phyloP scores from a whole-genome alignment of 495 filamentous ascomycete genomes.

The Xylaria palmicola region DNA sequence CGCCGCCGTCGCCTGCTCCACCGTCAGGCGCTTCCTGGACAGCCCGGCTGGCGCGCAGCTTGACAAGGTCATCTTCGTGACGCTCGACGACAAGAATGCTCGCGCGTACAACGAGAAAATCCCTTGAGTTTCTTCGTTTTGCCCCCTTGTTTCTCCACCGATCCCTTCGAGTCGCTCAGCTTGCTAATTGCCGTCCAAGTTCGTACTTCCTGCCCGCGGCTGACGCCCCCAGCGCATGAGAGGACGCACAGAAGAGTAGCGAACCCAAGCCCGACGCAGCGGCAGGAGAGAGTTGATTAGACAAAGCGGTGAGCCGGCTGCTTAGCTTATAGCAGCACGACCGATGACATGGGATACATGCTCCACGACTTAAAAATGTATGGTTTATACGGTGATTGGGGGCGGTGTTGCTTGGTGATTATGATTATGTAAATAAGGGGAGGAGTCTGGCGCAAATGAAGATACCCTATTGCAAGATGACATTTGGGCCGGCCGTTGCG shows the following conservation, averaged over 20 bases:
- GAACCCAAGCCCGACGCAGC: too few relatives aligned
- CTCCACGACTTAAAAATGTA: not conserved
- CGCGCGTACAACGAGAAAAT: constrained; percentile 64
- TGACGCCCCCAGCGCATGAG: constrained; percentile 10
- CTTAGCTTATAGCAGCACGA: not conserved
- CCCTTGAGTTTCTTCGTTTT: constrained; percentile 57
- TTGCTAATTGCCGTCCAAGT: constrained; percentile 16
- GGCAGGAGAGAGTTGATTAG: constrained; percentile 19
- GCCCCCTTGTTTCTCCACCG: too few relatives aligned
- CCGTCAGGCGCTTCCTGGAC: constrained; percentile 71
- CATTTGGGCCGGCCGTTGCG: not conserved
- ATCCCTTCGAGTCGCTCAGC: not conserved
- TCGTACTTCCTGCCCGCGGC: constrained; percentile 37
- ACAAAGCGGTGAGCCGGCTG: not conserved
- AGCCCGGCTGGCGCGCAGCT: constrained; percentile 54
- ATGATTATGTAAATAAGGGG: not conserved
- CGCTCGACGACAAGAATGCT: constrained; percentile 75
- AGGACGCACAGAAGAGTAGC: constrained; percentile 25
- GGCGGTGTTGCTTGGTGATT: not conserved
- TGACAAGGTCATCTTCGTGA: constrained; percentile 77
- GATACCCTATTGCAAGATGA: not conserved
- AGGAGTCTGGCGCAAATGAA: not conserved
- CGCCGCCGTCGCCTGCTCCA: constrained; percentile 62
- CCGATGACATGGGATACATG: not conserved
- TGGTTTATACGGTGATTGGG: not conserved